phyloP scores from a whole-genome alignment of 2,329 filamentous ascomycete genomes.

The Chrysoporthe puriensis region DNA sequence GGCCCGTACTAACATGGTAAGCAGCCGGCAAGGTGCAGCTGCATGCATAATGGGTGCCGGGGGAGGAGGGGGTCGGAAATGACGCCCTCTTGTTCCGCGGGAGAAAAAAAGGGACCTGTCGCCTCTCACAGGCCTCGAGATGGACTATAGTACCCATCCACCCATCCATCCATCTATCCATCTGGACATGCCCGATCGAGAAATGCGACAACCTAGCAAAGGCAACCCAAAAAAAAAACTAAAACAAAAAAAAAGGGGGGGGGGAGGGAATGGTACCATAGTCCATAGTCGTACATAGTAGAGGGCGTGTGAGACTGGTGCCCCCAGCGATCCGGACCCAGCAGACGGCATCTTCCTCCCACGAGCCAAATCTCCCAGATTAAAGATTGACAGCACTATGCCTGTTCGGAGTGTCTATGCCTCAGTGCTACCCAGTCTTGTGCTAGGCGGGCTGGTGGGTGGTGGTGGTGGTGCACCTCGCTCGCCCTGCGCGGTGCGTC shows the following conservation, averaged over 20 bases:
- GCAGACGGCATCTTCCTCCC: background rate
- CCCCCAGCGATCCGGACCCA: no score
- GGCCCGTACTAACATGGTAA: no score
- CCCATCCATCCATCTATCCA: background rate
- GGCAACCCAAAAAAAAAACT: background rate
- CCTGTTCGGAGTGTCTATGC: background rate
- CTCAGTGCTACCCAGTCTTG: background rate
- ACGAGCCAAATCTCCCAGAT: background rate
- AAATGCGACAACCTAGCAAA: background rate
- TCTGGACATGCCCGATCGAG: background rate
- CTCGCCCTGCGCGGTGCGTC: background rate
- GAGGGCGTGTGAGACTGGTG: background rate
- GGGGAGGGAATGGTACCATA: background rate
- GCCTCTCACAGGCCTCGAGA: background rate
- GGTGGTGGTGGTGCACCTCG: background rate
- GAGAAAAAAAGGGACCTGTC: background rate
- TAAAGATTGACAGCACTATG: constrained; percentile 4
- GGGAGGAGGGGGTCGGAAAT: constrained; percentile 3
- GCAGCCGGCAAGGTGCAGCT: background rate
- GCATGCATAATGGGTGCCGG: constrained; percentile 9
- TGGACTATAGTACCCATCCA: background rate
- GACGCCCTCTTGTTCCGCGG: background rate
- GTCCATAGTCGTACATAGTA: background rate
- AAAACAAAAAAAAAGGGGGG: background rate
- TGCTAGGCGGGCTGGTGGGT: background rate